Conservation (phyloP, 192 early-diverging fungal species). For the Jimgerdemannia flammicorona region DNA sequence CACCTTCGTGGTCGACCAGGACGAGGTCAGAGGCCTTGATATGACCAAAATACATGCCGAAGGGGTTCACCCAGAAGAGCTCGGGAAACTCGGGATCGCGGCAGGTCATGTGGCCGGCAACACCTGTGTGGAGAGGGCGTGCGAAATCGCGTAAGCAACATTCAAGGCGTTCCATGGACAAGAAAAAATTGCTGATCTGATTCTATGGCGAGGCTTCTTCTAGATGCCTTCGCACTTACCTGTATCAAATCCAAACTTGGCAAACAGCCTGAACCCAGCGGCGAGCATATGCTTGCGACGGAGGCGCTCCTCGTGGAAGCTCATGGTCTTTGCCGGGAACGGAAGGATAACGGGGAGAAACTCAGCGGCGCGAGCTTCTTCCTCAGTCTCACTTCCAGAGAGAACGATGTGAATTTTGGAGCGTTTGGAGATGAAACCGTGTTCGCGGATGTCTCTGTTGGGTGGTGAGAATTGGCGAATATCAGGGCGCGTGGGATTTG, state of each 20-base stretch:
- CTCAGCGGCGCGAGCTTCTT: slow-evolving; percentile 37
- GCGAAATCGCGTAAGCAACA: background rate
- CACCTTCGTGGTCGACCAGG: slow-evolving; percentile 52
- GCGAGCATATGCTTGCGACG: slow-evolving; percentile 57
- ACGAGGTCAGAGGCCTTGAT: slow-evolving; percentile 50
- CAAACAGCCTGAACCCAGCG: slow-evolving; percentile 52
- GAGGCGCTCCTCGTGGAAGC: slow-evolving; percentile 43
- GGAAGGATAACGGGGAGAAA: slow-evolving; percentile 34
- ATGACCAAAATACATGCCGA: slow-evolving; percentile 50
- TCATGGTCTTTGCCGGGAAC: slow-evolving; percentile 35
- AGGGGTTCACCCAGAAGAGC: slow-evolving; percentile 61
- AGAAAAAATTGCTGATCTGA: background rate
- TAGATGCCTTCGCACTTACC: slow-evolving; percentile 9
- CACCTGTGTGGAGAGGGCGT: slow-evolving; percentile 19
- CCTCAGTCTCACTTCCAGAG: slow-evolving; percentile 28
- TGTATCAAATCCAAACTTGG: slow-evolving; percentile 55
- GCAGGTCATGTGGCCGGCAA: slow-evolving; percentile 58
- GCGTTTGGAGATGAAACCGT: slow-evolving; percentile 6
- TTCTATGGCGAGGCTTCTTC: background rate
- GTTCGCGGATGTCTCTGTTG: background rate
- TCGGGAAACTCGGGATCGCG: slow-evolving; percentile 56
- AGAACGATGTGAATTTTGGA: slow-evolving; percentile 23
- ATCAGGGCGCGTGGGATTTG: too few species aligned
- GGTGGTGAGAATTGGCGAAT: background rate
- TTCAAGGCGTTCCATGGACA: background rate